Evolutionary conservation across 352 stramenopile genomes (phyloP).

Genomic region (Phytophthora brassicae): DNA sequence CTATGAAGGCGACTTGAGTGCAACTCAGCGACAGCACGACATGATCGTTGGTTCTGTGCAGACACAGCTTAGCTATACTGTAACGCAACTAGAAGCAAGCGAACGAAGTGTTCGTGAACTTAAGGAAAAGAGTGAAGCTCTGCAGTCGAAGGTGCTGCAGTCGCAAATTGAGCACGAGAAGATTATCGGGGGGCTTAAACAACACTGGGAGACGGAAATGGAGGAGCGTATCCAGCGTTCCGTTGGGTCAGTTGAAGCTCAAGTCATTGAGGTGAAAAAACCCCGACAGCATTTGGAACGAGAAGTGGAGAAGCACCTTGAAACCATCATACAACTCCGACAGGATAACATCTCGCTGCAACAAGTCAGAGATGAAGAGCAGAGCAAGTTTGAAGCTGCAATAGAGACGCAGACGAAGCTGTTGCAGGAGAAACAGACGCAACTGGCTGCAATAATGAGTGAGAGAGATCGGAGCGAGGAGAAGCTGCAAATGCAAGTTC

Average conservation of each 20-base stretch:
- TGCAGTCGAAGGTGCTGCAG: constrained; percentile 53
- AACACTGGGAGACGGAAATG: constrained; percentile 53
- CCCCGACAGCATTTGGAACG: constrained; percentile 54
- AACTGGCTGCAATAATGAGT: constrained; percentile 31
- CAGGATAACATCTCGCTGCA: constrained; percentile 62
- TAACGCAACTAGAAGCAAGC: constrained; percentile 39
- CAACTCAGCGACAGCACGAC: constrained; percentile 44
- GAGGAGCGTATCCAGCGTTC: constrained; percentile 61
- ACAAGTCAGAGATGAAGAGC: constrained; percentile 41
- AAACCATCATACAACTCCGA: constrained; percentile 51
- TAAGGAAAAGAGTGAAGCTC: constrained; percentile 46
- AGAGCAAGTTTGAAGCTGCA: constrained; percentile 31
- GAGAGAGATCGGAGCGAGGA: constrained; percentile 45
- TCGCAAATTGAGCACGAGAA: constrained; percentile 61
- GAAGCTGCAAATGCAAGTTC: constrained; percentile 39
- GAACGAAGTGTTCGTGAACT: constrained; percentile 29
- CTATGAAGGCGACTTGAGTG: constrained; percentile 39
- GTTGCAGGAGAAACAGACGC: constrained; percentile 46
- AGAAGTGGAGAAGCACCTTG: constrained; percentile 64
- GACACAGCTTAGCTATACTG: constrained; percentile 46
- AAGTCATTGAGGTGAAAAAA: constrained; percentile 71
- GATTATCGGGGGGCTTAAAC: constrained; percentile 47
- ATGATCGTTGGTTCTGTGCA: constrained; percentile 38
- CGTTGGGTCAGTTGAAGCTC: constrained; percentile 51
- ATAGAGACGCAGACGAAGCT: constrained; percentile 45